Percentiles rank a stretch among this genome's conserved stretches.
phyloP scores from a whole-genome alignment of 441 rosid genomes.

The Gossypium davidsonii region DNA sequence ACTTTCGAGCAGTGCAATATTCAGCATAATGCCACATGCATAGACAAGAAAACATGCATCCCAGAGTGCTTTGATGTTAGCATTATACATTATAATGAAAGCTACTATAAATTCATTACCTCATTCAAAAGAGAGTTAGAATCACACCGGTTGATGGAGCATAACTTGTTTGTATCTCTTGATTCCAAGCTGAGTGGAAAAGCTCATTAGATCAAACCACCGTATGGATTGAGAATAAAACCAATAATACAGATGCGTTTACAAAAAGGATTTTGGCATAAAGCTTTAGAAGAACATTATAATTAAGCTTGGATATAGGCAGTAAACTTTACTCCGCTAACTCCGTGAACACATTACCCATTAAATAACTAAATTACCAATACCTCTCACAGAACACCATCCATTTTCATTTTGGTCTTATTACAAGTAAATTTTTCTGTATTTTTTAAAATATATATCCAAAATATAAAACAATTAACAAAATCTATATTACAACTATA shows the following conservation, averaged over 20 bases:
- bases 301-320: background rate
- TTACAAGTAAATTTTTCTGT: background rate
- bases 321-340: background rate
- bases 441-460: background rate
- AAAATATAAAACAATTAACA: background rate
- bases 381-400: background rate
- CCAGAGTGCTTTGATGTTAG: background rate
- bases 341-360: background rate
- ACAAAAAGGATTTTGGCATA: background rate
- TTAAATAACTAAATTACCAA: background rate
- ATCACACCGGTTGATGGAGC: slow-evolving; percentile 93
- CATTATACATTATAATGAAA: background rate
- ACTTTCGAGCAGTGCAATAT: background rate
- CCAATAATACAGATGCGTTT: background rate
- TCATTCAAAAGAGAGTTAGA: slow-evolving; percentile 82
- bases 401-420: background rate
- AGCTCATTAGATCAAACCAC: slow-evolving; percentile 12
- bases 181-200: slow-evolving; percentile 76
- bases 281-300: background rate
- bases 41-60: background rate
- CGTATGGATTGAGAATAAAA: background rate
- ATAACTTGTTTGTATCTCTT: slow-evolving; percentile 78
- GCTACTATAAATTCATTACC: slow-evolving; percentile 35
- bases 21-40: background rate
- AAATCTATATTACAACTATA: background rate